Evolutionary conservation across 2,329 filamentous ascomycete genomes (phyloP), one percentile per base, ranked within the genome.

Genomic region (Arthrobotrys conoides): DNA sequence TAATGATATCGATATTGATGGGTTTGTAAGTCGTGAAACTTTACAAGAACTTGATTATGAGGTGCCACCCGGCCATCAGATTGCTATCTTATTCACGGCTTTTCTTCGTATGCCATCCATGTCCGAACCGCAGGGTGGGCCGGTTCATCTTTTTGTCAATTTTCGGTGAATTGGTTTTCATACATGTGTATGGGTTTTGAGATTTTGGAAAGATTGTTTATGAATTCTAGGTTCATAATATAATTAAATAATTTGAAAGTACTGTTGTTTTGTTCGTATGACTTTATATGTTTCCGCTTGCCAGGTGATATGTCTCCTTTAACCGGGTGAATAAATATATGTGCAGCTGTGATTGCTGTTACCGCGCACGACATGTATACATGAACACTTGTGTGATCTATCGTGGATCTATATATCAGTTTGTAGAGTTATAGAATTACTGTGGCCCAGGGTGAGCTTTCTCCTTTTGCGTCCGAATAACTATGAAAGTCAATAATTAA

Each of bases 11-110:
- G 38, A 9, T 9, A 27, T 16, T 30, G 27, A 24, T 27, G 9
- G 5, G 20, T 6, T 30, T 22, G 12, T 41, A 41, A 41, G 36
- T n/a, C 5, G 14, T 16, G 59, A 64, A 14, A 16, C 14, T 3
- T 18, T 18, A 20, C 16, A 30, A 12, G 59, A 48, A 0, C 0
- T 64, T n/a, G 59, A 12, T 4, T 64, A 46, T 16, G 41, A 64
- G 8, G 18, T 64, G 3, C 59, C 59, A 30, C 16, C 1, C 18
- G 59, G 46, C 24, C 41, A 5, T 16, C 38, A 48, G 3, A 5
- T 64, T 64, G 33, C 46, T 64, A 22, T 30, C 14, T 33, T 64
- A 38, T 30, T 64, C 33, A 64, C 38, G 18, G 9, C 36, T 6
- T 27, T 2, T 24, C 4, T 38, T n/a, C 9, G 33, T 36, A 5